Percentiles rank a stretch among this genome's conserved stretches.
Conservation (phyloP, 2,329 filamentous ascomycete species). For the Ceratocystis variospora region DNA sequence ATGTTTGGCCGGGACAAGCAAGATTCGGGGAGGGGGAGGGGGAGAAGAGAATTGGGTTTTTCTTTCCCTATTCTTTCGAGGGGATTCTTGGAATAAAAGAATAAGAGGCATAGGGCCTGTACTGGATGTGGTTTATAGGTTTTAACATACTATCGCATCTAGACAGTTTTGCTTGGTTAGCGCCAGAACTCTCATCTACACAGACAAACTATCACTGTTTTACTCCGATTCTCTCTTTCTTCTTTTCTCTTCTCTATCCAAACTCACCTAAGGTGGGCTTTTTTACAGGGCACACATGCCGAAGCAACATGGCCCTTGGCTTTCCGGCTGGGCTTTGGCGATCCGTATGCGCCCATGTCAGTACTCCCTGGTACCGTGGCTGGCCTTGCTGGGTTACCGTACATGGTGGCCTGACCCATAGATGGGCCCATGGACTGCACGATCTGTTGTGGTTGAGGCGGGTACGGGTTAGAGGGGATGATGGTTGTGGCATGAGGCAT, state of each 20-base stretch:
- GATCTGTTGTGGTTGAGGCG: constrained; percentile 16
- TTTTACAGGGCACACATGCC: constrained; percentile 74
- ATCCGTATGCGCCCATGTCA: constrained; percentile 37
- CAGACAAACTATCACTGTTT: not conserved
- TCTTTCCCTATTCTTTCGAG: not conserved
- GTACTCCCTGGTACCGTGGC: constrained; percentile 20
- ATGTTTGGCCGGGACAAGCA: no score
- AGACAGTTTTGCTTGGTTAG: constrained; percentile 13
- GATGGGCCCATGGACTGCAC: constrained; percentile 25
- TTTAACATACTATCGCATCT: constrained; percentile 51
- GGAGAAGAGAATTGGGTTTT: no score
- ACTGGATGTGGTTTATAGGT: constrained; percentile 7
- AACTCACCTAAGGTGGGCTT: constrained; percentile 57
- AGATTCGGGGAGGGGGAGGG: constrained; percentile 18
- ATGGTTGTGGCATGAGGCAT: constrained; percentile 16
- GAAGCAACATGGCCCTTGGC: constrained; percentile 73
- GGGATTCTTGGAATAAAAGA: no score
- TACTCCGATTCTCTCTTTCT: not conserved
- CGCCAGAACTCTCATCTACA: not conserved
- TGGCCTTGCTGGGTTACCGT: constrained; percentile 7
- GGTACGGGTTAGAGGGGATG: constrained; percentile 15
- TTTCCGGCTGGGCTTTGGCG: constrained; percentile 50
- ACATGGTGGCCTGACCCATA: constrained; percentile 20
- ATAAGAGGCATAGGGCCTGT: no score
- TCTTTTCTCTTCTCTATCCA: not conserved